Percentiles rank a stretch among this genome's conserved stretches.
phyloP scores from a whole-genome alignment of 2,329 filamentous ascomycete genomes.

The Alternaria sp. region DNA sequence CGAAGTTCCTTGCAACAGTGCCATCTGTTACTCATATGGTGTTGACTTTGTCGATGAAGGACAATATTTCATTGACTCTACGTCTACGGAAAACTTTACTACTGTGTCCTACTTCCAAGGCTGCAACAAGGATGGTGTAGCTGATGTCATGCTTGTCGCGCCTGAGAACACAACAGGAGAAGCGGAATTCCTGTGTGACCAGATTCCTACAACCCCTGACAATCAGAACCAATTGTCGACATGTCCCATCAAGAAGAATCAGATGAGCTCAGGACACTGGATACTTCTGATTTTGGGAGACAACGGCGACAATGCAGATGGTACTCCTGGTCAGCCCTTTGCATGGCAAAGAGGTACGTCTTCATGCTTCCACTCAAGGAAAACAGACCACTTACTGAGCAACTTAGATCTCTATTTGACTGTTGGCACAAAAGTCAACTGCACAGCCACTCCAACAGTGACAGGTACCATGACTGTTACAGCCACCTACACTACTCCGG shows the following conservation, averaged over 20 bases:
- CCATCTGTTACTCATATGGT: slow-evolving; percentile 50
- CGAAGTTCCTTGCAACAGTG: slow-evolving; percentile 25
- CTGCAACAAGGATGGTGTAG: slow-evolving; percentile 51
- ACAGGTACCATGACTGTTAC: slow-evolving; percentile 50
- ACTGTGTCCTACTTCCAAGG: slow-evolving; percentile 56
- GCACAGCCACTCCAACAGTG: slow-evolving; percentile 45
- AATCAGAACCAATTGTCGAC: slow-evolving; percentile 52
- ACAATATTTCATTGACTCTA: slow-evolving; percentile 57
- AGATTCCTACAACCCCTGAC: slow-evolving; percentile 53
- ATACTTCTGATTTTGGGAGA: slow-evolving; percentile 57
- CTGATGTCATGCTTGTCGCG: slow-evolving; percentile 55
- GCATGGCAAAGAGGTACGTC: slow-evolving; percentile 56
- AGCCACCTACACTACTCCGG: slow-evolving; percentile 51
- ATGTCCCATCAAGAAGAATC: slow-evolving; percentile 55
- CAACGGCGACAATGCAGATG: slow-evolving; percentile 46
- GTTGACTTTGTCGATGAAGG: slow-evolving; percentile 57
- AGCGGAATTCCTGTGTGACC: slow-evolving; percentile 54
- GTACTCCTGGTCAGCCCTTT: slow-evolving; percentile 51
- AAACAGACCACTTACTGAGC: slow-evolving; percentile 10
- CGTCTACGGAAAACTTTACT: slow-evolving; percentile 54
- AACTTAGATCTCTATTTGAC: slow-evolving; percentile 44
- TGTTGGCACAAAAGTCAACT: slow-evolving; percentile 45
- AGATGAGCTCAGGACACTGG: slow-evolving; percentile 57
- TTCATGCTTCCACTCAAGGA: slow-evolving; percentile 20
- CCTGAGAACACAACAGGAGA: slow-evolving; percentile 45